A percentile compares a stretch with the other conserved stretches of the same genome.
Conservation (phyloP, 352 stramenopile genomes). For the Globisporangium spinosum region DNA sequence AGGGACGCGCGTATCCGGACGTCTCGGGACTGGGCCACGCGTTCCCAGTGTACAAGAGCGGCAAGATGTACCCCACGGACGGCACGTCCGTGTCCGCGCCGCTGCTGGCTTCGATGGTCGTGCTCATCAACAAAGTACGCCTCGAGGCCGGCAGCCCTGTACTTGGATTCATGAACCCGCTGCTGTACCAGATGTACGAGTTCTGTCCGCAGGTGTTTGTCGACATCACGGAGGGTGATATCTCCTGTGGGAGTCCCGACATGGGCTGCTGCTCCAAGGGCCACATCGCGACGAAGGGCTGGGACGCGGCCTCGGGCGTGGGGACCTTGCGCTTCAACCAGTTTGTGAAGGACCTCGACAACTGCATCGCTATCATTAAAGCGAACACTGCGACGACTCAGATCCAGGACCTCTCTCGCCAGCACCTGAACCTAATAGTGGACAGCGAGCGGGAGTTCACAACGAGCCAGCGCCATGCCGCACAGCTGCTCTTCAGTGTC, state of each 20-base stretch:
- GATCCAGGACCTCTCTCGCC: not conserved
- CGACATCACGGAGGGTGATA: constrained; percentile 63
- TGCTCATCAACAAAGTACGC: constrained; percentile 49
- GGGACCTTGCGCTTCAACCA: constrained; percentile 46
- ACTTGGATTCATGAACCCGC: constrained; percentile 69
- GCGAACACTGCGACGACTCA: not conserved
- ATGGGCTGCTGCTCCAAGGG: constrained; percentile 52
- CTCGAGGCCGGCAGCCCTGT: constrained; percentile 31
- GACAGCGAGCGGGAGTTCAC: constrained; percentile 20
- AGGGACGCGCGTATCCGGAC: constrained; percentile 59
- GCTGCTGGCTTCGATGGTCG: constrained; percentile 58
- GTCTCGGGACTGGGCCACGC: constrained; percentile 58
- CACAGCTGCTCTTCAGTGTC: constrained; percentile 28
- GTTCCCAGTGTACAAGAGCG: constrained; percentile 62
- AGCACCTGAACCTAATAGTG: constrained; percentile 12
- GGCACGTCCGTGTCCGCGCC: constrained; percentile 74
- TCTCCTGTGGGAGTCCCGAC: constrained; percentile 39
- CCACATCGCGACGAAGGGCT: constrained; percentile 46
- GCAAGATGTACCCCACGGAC: constrained; percentile 47
- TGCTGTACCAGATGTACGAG: constrained; percentile 59
- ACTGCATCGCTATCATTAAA: constrained; percentile 30
- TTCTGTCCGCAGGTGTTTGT: constrained; percentile 67
- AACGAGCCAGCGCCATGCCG: constrained; percentile 21
- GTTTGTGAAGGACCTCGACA: constrained; percentile 37
- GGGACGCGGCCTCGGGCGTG: constrained; percentile 66